A percentile compares a stretch with the other conserved stretches of the same genome.
Evolutionary conservation across 2,329 filamentous ascomycete genomes (phyloP).

Genomic region (Alternaria postmessia): DNA sequence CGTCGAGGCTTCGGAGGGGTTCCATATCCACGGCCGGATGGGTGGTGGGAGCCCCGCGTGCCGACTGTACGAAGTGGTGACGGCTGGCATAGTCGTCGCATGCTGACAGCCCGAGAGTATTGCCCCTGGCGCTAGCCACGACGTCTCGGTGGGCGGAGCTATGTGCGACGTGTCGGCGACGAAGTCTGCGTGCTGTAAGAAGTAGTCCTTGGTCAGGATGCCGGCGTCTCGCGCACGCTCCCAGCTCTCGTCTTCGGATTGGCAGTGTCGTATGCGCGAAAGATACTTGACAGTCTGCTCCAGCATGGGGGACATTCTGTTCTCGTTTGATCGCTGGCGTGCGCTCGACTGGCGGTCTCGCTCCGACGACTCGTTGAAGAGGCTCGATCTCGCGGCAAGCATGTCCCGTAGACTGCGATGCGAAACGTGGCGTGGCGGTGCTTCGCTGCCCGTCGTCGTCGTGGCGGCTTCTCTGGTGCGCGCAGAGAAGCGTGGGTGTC

Average conservation of each 20-base stretch:
- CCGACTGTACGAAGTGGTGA: constrained; percentile 19
- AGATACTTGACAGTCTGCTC: constrained; percentile 70
- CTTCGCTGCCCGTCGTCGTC: constrained; percentile 44
- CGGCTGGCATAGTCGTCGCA: constrained; percentile 54
- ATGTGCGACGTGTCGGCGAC: constrained; percentile 63
- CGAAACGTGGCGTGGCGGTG: constrained; percentile 27
- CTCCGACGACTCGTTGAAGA: constrained; percentile 18
- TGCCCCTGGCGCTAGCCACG: constrained; percentile 69
- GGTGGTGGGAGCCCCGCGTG: constrained; percentile 38
- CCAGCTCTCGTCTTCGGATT: constrained; percentile 63
- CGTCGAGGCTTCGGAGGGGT: constrained; percentile 40
- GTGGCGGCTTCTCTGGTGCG: constrained; percentile 42
- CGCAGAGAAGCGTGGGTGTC: constrained; percentile 51
- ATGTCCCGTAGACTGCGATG: constrained; percentile 37
- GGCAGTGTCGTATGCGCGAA: constrained; percentile 63
- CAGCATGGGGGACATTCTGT: constrained; percentile 51
- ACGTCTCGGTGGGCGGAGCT: constrained; percentile 61
- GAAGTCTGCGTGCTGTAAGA: constrained; percentile 65
- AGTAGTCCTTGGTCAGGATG: constrained; percentile 62
- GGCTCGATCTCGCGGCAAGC: constrained; percentile 29
- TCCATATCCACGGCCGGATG: constrained; percentile 51
- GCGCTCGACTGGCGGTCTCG: constrained; percentile 9
- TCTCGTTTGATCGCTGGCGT: constrained; percentile 21
- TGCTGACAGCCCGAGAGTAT: constrained; percentile 69
- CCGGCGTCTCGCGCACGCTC: constrained; percentile 62